phyloP scores from a whole-genome alignment of 441 rosid species.

The Erodium chrysanthum region DNA sequence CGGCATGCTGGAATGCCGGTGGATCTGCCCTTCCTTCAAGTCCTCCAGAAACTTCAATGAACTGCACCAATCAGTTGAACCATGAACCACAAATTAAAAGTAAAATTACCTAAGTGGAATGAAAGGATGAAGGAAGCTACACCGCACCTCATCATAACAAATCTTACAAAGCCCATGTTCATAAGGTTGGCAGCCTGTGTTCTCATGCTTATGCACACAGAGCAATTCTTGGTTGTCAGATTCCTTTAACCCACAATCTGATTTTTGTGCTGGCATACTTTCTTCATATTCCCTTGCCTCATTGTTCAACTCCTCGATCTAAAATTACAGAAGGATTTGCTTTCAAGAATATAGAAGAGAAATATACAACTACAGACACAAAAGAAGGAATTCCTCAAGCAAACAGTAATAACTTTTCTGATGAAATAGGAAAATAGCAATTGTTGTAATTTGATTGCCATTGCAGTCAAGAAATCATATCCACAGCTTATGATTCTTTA shows the following conservation, averaged over 20 bases:
- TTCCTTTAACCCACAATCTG: slow-evolving; percentile 22
- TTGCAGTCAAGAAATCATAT: no score
- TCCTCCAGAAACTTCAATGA: slow-evolving; percentile 56
- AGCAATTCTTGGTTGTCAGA: slow-evolving; percentile 34
- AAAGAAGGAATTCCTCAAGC: no score
- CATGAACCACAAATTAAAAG: slow-evolving; percentile 3
- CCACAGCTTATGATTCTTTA: no score
- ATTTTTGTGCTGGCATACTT: slow-evolving; percentile 19
- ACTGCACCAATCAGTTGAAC: slow-evolving; percentile 30
- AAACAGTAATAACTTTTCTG: no score
- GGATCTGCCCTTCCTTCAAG: slow-evolving; percentile 86
- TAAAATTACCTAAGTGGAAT: not conserved
- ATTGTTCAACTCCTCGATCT: slow-evolving; percentile 64
- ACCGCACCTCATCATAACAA: slow-evolving; percentile 55
- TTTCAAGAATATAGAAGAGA: no score
- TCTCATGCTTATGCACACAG: slow-evolving; percentile 52
- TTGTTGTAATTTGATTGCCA: no score
- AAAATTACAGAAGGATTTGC: not conserved
- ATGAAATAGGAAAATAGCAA: no score
- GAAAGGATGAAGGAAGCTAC: slow-evolving; percentile 7
- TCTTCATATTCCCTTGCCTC: slow-evolving; percentile 43
- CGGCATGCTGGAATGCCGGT: slow-evolving; percentile 83
- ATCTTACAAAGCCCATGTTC: slow-evolving; percentile 59
- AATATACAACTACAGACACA: no score
- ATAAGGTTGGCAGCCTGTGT: slow-evolving; percentile 21